phyloP scores from a whole-genome alignment of 805 yeast species.

The Ogataea sp. region DNA sequence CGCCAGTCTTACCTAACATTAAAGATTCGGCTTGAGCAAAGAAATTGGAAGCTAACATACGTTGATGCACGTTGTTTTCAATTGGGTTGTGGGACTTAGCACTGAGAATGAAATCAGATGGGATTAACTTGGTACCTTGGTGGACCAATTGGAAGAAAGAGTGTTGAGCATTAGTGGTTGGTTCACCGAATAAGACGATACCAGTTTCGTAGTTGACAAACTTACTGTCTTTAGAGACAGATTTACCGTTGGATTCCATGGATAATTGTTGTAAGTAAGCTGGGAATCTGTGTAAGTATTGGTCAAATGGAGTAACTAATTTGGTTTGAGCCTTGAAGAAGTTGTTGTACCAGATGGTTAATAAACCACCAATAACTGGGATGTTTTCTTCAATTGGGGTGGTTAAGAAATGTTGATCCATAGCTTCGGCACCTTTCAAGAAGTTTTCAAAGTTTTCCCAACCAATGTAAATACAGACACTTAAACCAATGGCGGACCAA shows the following conservation, averaged over 20 bases:
- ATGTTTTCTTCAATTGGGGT: conserved; percentile 88
- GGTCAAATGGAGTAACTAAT: conserved; percentile 97
- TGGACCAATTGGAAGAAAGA: conserved; percentile 99
- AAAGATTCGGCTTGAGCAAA: conserved; percentile 98
- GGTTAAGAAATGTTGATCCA: conserved; percentile 80
- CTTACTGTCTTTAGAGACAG: conserved; percentile 86
- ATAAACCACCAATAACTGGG: conserved; percentile 87
- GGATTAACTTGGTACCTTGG: conserved; percentile 97
- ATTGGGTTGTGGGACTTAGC: conserved; percentile 98
- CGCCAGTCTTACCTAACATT: conserved; percentile 89
- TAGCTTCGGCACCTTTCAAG: conserved; percentile 96
- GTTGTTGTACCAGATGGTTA: conserved; percentile 98
- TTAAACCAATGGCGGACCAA: conserved; percentile 97
- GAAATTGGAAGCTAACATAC: conserved; percentile 98
- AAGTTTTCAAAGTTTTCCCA: conserved; percentile 87
- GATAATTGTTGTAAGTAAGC: conserved; percentile 98
- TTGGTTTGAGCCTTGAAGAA: conserved; percentile 98
- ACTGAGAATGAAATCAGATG: conserved; percentile 93
- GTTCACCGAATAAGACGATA: conserved; percentile 93
- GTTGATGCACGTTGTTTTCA: conserved; percentile 88
- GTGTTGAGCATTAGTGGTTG: conserved; percentile 98
- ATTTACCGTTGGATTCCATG: conserved; percentile 99
- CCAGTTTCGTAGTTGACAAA: conserved; percentile 96
- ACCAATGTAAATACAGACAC: conserved; percentile 92
- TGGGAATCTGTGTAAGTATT: conserved; percentile 98